Base-by-base conservation (phyloP, 2,329 filamentous ascomycete species). In the Fusarium marasasianum region DNA sequence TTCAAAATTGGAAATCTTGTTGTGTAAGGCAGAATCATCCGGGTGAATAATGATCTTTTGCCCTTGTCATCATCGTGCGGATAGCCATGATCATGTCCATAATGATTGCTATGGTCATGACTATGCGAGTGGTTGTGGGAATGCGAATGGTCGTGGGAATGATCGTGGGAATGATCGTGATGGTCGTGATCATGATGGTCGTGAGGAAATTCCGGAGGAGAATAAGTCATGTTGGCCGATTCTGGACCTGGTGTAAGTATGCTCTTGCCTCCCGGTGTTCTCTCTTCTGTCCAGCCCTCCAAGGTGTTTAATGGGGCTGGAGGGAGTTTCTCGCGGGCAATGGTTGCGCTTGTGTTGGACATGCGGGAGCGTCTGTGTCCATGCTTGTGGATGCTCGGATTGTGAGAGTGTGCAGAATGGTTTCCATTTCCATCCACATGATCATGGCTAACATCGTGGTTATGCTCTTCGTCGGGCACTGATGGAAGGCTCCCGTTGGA, bases 1-100 rank as follows among this genome's bases (percentile, higher is more conserved):
- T 98, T 91, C 24, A 98, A 79, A 40, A 98, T 87, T 0, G 96
- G 95, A 80, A 92, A 94, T 33, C 87, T 86, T 55, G 92, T 88
- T 17, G 91, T 92, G 62, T 89, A 87, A 1, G 88, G 87, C n/a
- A 98, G 86, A 8, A 98, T 81, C 63, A 92, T 88, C 20, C 87
- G 89, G 0, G 96, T 97, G 44, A 97, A 86, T 53, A 84, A 86
- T 1, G 94, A 97, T 45, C 90, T 87, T 53, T 87, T 83, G 64
- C 85, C 83, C 56, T 84, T 81, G 17, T 83, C 80, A 53, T 85
- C 81, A 12, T 82, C 77, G 63, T 85, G 76, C 29, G 74, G 73
- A 61, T 83, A 81, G 29, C 61, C 38, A 59, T 83, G 81, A 24
- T 61, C 44, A 35, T 81, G 77, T 33, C 47, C 51, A 45, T 80